Percentiles rank a stretch among this genome's conserved stretches.
Evolutionary conservation across 805 yeast species (phyloP).

Genomic region (Candida khao-thaluensis): DNA sequence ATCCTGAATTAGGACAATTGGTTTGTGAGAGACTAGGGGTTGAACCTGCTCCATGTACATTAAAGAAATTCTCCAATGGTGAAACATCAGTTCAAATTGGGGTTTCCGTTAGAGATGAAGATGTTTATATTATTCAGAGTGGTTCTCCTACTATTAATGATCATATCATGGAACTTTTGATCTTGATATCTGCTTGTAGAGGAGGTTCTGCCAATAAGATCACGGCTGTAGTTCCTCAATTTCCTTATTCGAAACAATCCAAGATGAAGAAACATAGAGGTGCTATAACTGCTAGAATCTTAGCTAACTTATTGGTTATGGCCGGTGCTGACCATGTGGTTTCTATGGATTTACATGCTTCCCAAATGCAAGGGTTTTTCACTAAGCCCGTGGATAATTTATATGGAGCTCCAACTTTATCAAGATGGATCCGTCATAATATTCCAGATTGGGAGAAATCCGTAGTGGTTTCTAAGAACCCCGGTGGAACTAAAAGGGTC

Average conservation of each 20-base stretch:
- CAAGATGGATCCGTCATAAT: conserved; percentile 92
- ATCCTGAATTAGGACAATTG: conserved; percentile 87
- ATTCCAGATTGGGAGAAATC: conserved; percentile 82
- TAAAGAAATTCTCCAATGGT: conserved; percentile 93
- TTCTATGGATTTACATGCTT: conserved; percentile 93
- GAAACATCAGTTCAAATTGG: conserved; percentile 97
- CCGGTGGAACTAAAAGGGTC: conserved; percentile 98
- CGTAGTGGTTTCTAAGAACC: conserved; percentile 97
- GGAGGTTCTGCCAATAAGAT: conserved; percentile 98
- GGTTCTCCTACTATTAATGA: conserved; percentile 89
- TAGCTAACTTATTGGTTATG: conserved; percentile 91
- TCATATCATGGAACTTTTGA: conserved; percentile 92
- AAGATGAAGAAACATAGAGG: conserved; percentile 99
- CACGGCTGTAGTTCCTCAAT: conserved; percentile 95
- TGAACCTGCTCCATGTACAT: conserved; percentile 88
- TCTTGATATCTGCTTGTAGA: conserved; percentile 90
- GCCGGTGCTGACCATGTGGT: conserved; percentile 99
- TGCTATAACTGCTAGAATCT: conserved; percentile 97
- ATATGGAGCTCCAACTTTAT: conserved; percentile 94
- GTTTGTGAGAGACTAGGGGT: conserved; percentile 91
- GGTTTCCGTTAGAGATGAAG: conserved; percentile 93
- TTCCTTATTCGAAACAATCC: conserved; percentile 95
- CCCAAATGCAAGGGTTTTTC: conserved; percentile 99
- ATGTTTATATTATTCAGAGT: conserved; percentile 86
- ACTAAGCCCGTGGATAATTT: conserved; percentile 95